Percentiles rank a stretch among this genome's conserved stretches.
These are phyloP conservation scores for Alternaria arbusti DNA, from an alignment of 2,329 filamentous ascomycete genomes.

Conservation along the genomic window DNA sequence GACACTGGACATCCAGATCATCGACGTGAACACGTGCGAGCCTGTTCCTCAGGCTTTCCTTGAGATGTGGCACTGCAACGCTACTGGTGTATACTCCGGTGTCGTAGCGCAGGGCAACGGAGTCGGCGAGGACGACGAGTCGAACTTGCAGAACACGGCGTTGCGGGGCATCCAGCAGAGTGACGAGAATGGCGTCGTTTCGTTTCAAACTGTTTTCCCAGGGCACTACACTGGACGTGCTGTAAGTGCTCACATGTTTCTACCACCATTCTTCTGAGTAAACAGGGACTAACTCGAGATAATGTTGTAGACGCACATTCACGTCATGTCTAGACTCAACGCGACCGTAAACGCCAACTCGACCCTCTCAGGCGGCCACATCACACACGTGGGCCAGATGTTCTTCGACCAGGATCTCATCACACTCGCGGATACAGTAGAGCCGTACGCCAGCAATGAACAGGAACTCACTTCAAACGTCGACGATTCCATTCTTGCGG, in stretches of 20 bases:
- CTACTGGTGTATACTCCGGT: constrained; percentile 43
- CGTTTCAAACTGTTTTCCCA: constrained; percentile 57
- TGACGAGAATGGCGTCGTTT: constrained; percentile 55
- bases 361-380: constrained; percentile 44
- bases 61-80: constrained; percentile 61
- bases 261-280: neutral
- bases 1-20: constrained; percentile 60
- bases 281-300: neutral
- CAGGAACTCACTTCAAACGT: constrained; percentile 57
- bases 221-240: constrained; percentile 47
- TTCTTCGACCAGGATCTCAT: constrained; percentile 52
- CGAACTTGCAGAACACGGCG: constrained; percentile 46
- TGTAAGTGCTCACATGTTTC: constrained; percentile 15
- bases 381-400: constrained; percentile 54
- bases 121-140: constrained; percentile 38
- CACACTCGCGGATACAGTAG: constrained; percentile 54
- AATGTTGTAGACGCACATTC: constrained; percentile 44
- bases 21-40: constrained; percentile 62
- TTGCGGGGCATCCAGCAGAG: constrained; percentile 58
- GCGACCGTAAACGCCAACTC: constrained; percentile 49
- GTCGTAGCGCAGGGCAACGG: constrained; percentile 53
- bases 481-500: constrained; percentile 58
- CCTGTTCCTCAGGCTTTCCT: constrained; percentile 56
- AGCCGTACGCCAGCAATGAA: constrained; percentile 53
- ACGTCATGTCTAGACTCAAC: constrained; percentile 50